Evolutionary conservation across 2,329 filamentous ascomycete species (phyloP), one percentile per base, ranked within the genome.

Genomic region (Tolypocladium tundrense): DNA sequence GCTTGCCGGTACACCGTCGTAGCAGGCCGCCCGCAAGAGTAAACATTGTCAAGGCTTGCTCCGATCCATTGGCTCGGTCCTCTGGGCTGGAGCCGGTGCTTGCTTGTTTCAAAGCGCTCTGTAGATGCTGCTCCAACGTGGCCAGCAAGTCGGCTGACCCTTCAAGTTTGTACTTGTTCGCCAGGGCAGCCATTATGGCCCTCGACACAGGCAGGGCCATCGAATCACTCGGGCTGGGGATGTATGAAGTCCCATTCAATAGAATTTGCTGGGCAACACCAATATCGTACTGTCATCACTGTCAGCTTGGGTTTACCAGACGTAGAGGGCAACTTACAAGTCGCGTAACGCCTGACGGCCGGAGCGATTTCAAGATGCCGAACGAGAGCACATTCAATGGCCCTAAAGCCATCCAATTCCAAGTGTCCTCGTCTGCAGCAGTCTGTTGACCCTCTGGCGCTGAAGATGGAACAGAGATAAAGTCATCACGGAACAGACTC

Each of bases 141-240:
- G 60, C 19, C 42, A 72, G 63, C 5, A 74, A 59, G 7, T 60
- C 58, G 9, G 60, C 61, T 8, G 67, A 54, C 8, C 62, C 68
- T 60, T 75, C 75, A 21, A 74, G 66, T 40, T 71, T 71, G 64
- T 74, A 72, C 60, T 78, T 80, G 63, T 80, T 79, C 54, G 75
- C 70, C 35, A 79, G 62, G 4, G 75, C 68, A 2, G 73, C 70
- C 13, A 78, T 65, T 13, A 79, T 73, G 0, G 70, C 71, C 35
- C 69, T 64, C 16, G 65, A 65, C 56, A 68, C 70, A 59, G 68
- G 61, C 62, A 65, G 60, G 41, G 63, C 62, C 33, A 63, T 59
- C 7, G 59, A 24, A 39, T 61, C 61, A 1, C 40, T 56, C 3
- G 54, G 14, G 0, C 57, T 43, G 10, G 58, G 55, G 9, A 52